A percentile compares a stretch with the other conserved stretches of the same genome.
Evolutionary conservation across 305 asterid genomes (phyloP).

Genomic region (Fraxinus sp.): DNA sequence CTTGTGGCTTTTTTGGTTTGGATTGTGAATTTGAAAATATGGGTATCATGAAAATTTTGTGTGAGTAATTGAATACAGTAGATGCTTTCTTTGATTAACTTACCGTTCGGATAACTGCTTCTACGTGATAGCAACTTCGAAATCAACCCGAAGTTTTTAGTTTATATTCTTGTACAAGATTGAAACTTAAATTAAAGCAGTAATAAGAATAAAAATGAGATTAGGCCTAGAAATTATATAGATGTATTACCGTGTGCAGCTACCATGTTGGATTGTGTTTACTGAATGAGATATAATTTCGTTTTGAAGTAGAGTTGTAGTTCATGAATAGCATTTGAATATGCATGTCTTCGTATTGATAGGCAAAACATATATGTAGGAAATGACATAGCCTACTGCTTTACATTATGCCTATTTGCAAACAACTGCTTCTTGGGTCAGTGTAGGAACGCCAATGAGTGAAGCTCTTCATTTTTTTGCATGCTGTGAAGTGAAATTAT

Average conservation of each 20-base stretch:
- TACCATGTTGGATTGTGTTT: not conserved
- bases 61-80: not conserved
- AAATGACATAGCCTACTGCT: not conserved
- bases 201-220: not conserved
- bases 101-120: not conserved
- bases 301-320: not conserved
- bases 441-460: not conserved
- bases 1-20: not conserved
- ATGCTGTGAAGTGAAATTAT: not conserved
- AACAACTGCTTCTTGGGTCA: not conserved
- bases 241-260: not conserved
- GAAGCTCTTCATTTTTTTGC: not conserved
- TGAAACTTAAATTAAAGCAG: not conserved
- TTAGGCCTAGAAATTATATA: not conserved
- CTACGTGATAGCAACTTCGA: constrained; percentile 20
- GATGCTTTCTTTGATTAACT: not conserved
- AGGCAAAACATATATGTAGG: not conserved
- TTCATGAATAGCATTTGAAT: not conserved
- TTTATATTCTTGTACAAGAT: not conserved
- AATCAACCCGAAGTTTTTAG: not conserved
- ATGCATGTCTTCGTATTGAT: not conserved
- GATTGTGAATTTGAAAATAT: not conserved
- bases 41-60: not conserved
- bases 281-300: not conserved
- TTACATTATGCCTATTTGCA: not conserved